Evolutionary conservation across 768 basidiomycete species (phyloP).

Genomic region (Coprinopsis marcescibilis): DNA sequence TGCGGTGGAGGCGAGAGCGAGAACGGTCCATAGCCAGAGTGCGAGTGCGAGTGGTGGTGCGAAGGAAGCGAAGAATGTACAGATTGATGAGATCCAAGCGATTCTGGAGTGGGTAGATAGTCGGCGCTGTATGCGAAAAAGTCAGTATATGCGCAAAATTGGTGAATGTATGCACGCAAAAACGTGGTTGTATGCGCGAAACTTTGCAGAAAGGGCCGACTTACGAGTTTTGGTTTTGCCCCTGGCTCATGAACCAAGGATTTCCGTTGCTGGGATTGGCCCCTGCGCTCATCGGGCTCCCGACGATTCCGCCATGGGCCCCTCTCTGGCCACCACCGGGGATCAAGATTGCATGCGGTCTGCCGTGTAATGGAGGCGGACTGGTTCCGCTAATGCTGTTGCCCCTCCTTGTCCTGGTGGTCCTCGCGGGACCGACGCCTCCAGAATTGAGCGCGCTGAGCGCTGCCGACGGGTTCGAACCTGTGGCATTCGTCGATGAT

Average conservation of each 20-base stretch:
- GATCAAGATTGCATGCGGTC: constrained; percentile 69
- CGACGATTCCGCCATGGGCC: constrained; percentile 11
- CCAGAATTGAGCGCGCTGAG: constrained; percentile 14
- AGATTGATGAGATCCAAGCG: constrained; percentile 26
- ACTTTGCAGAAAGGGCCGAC: not conserved
- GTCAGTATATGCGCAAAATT: too few species aligned
- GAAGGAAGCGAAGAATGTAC: constrained; percentile 18
- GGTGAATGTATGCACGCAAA: not conserved
- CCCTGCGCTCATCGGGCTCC: constrained; percentile 6
- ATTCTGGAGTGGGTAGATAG: constrained; percentile 18
- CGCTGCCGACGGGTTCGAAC: constrained; percentile 8
- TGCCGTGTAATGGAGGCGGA: constrained; percentile 38
- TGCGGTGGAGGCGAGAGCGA: constrained; percentile 20
- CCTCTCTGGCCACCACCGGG: constrained; percentile 26
- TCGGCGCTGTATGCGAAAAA: constrained; percentile 1
- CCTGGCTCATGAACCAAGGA: constrained; percentile 10
- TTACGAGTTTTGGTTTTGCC: constrained; percentile 2
- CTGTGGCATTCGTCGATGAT: constrained; percentile 5
- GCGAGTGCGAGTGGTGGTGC: constrained; percentile 26
- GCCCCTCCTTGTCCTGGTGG: constrained; percentile 50
- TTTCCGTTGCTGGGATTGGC: constrained; percentile 5
- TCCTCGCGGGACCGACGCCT: constrained; percentile 47
- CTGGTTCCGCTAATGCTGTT: constrained; percentile 54
- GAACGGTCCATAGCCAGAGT: constrained; percentile 24
- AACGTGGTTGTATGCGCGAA: not conserved